A percentile compares a stretch with the other conserved stretches of the same genome.
phyloP scores from a whole-genome alignment of 139 green algal species.

The Eudorina sp. region DNA sequence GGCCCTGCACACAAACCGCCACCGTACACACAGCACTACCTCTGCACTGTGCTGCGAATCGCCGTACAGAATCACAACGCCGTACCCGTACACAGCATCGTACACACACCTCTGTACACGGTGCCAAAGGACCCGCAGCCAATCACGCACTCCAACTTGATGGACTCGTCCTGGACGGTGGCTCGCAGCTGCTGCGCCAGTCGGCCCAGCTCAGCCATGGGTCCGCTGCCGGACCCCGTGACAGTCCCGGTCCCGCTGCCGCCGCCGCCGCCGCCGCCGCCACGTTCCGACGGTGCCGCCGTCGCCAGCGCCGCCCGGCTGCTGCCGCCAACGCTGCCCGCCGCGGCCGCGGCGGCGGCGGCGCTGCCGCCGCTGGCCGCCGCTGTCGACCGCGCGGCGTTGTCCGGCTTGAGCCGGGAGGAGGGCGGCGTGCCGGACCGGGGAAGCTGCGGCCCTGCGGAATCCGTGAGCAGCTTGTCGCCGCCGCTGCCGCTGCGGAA shows the following conservation, averaged over 20 bases:
- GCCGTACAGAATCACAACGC: too few species aligned
- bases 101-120: constrained; percentile 26
- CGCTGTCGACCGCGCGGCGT: not conserved
- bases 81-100: too few species aligned
- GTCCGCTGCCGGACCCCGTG: not conserved
- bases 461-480: too few species aligned
- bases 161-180: constrained; percentile 16
- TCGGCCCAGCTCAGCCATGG: constrained; percentile 3
- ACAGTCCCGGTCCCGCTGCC: not conserved
- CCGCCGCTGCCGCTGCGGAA: not conserved
- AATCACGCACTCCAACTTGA: constrained; percentile 21
- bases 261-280: not conserved
- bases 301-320: not conserved
- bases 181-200: constrained; percentile 10
- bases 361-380: not conserved
- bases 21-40: too few species aligned
- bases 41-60: too few species aligned
- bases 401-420: too few species aligned
- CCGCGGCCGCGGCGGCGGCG: not conserved
- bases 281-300: not conserved
- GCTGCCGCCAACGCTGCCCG: not conserved
- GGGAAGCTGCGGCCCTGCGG: too few species aligned
- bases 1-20: too few species aligned
- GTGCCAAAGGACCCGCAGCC: constrained; percentile 29
- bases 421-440: too few species aligned